Evolutionary conservation across 768 basidiomycete species (phyloP), one percentile per base, ranked within the genome.

Genomic region (Hysterangium stoloniferum): DNA sequence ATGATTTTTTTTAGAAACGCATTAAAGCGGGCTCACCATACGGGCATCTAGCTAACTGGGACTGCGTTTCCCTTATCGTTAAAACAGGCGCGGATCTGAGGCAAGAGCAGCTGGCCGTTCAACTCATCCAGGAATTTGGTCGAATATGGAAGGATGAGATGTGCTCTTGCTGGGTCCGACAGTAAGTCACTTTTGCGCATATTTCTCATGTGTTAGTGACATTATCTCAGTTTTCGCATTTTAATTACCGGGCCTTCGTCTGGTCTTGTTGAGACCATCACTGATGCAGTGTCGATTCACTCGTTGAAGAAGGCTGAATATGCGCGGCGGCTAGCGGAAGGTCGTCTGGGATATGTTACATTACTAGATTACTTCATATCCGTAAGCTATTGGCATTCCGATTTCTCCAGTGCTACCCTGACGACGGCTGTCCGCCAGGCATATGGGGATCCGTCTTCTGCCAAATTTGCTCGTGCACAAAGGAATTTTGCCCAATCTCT

Each of bases 241-340:
- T 67, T 97, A 52, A 95, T 97, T 55, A 96, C 93, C 1, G 93
- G 94, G 4, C 88, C 86, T 40, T 79, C 79, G 2, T 97, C 96
- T 11, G 96, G 94, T 20, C 67, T 99, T 44, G 91, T 99, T 0
- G 96, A 99, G 68, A 99, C 96, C 0, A 97, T 99, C 57, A 97
- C 92, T 3, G 96, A 99, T 58, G 88, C 95, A 0, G 92, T 98
- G 0, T 98, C 96, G 4, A 91, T 99, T 58, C 96, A 99, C 64
- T 98, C 96, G 1, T 96, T 99, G 66, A 99, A 99, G 74, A 99
- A 99, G 68, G 87, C 91, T 2, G 95, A 96, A 63, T 98, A 98
- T 66, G 94, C 95, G 1, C 79, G 90, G 57, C 75, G 91, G 48
- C 67, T 95, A 48, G 78, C 90, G 3, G 78, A 80, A 58, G 86